These are phyloP conservation scores for Spinacia oleracea DNA, from an alignment of 179 eudicot genomes.

Conservation along the genomic window DNA sequence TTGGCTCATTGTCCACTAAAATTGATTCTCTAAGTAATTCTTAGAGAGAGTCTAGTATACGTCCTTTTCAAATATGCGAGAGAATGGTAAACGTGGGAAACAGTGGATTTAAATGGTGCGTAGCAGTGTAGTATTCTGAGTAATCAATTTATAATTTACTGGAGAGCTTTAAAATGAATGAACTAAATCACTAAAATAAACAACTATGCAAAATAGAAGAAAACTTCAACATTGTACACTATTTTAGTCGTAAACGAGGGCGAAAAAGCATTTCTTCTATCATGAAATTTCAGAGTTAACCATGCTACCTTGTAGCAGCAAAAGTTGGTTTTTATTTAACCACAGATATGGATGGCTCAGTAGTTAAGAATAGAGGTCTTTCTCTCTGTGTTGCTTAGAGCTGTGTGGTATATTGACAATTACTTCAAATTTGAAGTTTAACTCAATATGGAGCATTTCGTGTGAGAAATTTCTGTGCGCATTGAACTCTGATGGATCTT, in stretches of 20 bases:
- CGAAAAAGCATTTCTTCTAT: neutral
- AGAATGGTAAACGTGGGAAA: neutral
- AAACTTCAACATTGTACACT: neutral
- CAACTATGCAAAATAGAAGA: neutral
- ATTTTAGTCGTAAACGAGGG: neutral
- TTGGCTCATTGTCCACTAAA: neutral
- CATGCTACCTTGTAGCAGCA: neutral
- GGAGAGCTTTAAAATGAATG: neutral
- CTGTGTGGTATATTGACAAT: neutral
- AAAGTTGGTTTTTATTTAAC: neutral
- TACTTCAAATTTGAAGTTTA: neutral
- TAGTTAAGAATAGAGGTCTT: neutral
- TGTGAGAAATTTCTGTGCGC: neutral
- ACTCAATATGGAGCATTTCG: neutral
- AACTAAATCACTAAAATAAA: neutral
- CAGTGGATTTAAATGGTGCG: neutral
- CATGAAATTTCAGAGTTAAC: neutral
- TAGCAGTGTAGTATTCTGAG: neutral
- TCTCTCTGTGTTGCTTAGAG: neutral
- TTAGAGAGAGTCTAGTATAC: neutral
- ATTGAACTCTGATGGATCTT: neutral
- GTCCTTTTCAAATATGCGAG: neutral
- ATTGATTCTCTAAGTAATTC: neutral
- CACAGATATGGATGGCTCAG: neutral
- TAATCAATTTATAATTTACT: neutral